A percentile compares a stretch with the other conserved stretches of the same genome.
Conservation (phyloP, 352 stramenopile genomes). For the Thraustochytrium sp. region DNA sequence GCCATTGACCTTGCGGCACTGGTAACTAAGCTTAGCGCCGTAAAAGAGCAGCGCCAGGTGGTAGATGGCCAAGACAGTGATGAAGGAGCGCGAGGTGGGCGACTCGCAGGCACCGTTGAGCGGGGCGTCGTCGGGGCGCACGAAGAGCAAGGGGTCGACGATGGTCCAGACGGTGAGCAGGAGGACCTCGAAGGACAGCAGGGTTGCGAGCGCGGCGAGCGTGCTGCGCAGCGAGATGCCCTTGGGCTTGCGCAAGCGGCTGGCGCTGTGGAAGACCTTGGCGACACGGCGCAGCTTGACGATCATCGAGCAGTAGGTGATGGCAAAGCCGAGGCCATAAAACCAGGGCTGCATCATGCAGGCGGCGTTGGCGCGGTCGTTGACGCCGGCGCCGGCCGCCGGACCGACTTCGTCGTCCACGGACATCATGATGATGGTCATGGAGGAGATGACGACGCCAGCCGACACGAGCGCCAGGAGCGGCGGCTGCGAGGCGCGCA, state of each 20-base stretch:
- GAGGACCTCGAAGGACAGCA: not conserved
- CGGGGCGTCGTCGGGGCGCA: not conserved
- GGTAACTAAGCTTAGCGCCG: not conserved
- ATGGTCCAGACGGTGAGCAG: not conserved
- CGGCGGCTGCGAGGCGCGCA: not conserved
- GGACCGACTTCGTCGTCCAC: not conserved
- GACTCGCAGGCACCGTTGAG: not conserved
- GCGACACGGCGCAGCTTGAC: not conserved
- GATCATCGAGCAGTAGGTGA: not conserved
- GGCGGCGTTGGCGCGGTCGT: not conserved
- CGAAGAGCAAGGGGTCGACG: not conserved
- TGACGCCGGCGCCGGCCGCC: not conserved
- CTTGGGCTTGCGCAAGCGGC: not conserved
- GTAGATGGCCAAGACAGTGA: not conserved
- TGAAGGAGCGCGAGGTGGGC: not conserved
- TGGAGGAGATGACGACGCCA: not conserved
- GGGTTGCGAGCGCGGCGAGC: not conserved
- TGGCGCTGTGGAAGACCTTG: not conserved
- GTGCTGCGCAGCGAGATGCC: not conserved
- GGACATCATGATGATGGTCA: not conserved
- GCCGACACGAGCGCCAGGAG: not conserved
- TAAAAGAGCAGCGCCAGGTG: not conserved
- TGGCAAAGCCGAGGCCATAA: not conserved
- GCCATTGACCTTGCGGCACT: not conserved
- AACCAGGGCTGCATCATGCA: not conserved